These are phyloP conservation scores for Trichoderma atroviride DNA, from an alignment of 2,329 filamentous ascomycete species.

Conservation along the genomic window DNA sequence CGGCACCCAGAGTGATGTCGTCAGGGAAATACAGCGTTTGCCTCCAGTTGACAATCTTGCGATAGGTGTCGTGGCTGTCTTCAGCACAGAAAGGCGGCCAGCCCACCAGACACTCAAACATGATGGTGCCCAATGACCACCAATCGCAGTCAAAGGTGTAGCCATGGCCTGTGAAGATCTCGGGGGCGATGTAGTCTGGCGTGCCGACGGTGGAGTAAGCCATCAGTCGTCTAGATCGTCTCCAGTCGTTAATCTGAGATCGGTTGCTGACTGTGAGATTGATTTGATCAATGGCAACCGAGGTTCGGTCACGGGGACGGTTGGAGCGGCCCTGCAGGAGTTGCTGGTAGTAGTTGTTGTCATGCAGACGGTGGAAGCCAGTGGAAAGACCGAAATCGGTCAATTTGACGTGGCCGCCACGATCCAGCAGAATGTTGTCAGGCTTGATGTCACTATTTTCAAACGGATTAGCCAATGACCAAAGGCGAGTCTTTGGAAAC, in stretches of 20 bases:
- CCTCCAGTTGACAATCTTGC: constrained; percentile 99
- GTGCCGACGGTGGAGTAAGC: constrained; percentile 98
- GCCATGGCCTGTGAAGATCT: constrained; percentile 95
- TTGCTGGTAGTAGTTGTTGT: constrained; percentile 98
- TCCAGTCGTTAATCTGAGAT: constrained; percentile 97
- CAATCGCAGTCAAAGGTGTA: constrained; percentile 98
- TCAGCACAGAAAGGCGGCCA: constrained; percentile 99
- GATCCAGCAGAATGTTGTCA: constrained; percentile 95
- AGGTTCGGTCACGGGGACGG: constrained; percentile 80
- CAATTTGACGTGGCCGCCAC: constrained; percentile 94
- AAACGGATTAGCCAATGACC: background rate
- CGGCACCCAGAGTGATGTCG: constrained; percentile 83
- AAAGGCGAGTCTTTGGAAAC: background rate
- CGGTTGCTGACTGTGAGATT: constrained; percentile 98
- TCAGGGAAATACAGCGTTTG: constrained; percentile 95
- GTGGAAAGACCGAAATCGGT: constrained; percentile 98
- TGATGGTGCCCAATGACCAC: constrained; percentile 98
- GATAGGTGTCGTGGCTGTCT: constrained; percentile 95
- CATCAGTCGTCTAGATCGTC: constrained; percentile 91
- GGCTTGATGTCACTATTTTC: constrained; percentile 88
- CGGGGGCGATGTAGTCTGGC: constrained; percentile 96
- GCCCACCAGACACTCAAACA: constrained; percentile 98
- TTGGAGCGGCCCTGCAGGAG: constrained; percentile 80
- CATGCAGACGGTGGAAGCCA: constrained; percentile 95
- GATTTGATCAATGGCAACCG: constrained; percentile 95